phyloP scores from a whole-genome alignment of 306 rosid genomes.

The Quercus berberidifolia region DNA sequence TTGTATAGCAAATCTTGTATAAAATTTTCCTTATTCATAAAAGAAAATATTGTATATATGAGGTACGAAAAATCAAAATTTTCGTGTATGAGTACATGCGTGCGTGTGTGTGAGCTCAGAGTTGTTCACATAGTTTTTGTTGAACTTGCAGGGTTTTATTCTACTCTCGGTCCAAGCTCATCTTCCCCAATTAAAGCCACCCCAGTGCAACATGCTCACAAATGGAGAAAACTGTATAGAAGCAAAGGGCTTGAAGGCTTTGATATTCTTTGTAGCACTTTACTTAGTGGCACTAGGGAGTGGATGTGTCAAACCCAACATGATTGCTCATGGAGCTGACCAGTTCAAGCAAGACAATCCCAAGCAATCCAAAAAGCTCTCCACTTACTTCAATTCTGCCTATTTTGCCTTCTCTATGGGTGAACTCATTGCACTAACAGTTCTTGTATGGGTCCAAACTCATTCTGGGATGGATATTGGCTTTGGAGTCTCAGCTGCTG shows the following conservation, averaged over 20 bases:
- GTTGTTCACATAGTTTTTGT: not conserved
- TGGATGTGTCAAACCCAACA: constrained; percentile 93
- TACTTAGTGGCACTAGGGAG: constrained; percentile 94
- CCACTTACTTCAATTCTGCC: constrained; percentile 84
- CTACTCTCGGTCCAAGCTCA: constrained; percentile 94
- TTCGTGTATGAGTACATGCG: no score
- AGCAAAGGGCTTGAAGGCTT: constrained; percentile 74
- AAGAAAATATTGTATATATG: no score
- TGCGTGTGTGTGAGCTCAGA: no score
- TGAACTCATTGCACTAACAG: constrained; percentile 75
- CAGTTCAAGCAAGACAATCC: constrained; percentile 58
- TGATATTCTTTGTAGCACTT: constrained; percentile 74
- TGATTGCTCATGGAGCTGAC: constrained; percentile 94
- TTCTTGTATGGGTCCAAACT: constrained; percentile 94
- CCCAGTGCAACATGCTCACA: constrained; percentile 44
- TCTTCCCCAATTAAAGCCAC: constrained; percentile 77
- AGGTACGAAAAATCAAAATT: no score
- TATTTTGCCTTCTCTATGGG: constrained; percentile 90
- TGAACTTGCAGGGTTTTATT: constrained; percentile 64
- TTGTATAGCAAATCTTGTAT: no score
- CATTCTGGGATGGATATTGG: constrained; percentile 98
- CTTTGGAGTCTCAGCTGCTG: constrained; percentile 90
- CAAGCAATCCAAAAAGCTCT: constrained; percentile 52
- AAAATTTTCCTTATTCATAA: no score
- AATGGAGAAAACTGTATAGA: constrained; percentile 48